Base-by-base conservation (phyloP, 768 basidiomycete genomes). In the Pleurotus citrinopileatus region DNA sequence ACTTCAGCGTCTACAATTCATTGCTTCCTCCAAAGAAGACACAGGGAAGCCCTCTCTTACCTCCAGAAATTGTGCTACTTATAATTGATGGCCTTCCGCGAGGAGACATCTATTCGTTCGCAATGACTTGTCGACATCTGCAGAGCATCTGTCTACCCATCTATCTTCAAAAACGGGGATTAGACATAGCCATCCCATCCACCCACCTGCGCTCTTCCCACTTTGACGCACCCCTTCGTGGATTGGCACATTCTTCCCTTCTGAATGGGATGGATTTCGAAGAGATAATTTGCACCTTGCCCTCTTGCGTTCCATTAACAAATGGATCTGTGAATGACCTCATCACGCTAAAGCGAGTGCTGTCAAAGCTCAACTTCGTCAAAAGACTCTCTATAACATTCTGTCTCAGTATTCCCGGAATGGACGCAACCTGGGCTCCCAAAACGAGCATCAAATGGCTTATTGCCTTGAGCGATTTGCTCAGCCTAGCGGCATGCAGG, bases 61-160 rank as follows among this genome's bases (percentile, higher is more conserved):
- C 43, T 20, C 43, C 19, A 20, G 43, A 44, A 26, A 44, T 44
- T 22, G 43, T 44, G 43, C 26, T 20, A 15, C 43, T 20, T 22
- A 19, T 44, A 19, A 44, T 44, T 15, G 15, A 44, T 17, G 43
- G 23, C 26, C 0, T 26, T 22, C 15, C 19, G 20, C 5, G 20
- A 26, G 15, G 2, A 6, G 43, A 44, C 23, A 15, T 44, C n/a
- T 26, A 44, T 22, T 19, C 43, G 43, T 22, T 44, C 20, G 43
- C 43, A 15, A 44, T 44, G 43, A 44, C 43, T 22, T 44, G 43
- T 44, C 43, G 43, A n/a, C 43, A 44, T 44, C 26, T 44, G 20
- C 43, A 44, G 15, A 15, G 15, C 13, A 44, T 44, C 15, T 44
- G 43, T 22, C 17, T 44, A 19, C 43, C 43, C 17, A 44, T 44